Evolutionary conservation across 2,329 filamentous ascomycete species (phyloP), one percentile per base, ranked within the genome.

Genomic region (Claviceps fusiformis): DNA sequence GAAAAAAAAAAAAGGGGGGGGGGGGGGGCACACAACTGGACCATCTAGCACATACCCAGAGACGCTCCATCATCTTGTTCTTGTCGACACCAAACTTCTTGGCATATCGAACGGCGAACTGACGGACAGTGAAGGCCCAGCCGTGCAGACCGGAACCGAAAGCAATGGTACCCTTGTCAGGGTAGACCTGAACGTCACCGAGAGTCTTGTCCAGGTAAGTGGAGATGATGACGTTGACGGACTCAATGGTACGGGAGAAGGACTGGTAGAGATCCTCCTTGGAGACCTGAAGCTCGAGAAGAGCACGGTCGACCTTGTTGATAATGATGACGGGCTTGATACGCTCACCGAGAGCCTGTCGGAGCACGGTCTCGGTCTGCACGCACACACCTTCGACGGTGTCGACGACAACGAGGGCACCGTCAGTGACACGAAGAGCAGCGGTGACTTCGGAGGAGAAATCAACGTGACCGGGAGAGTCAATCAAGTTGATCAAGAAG

Each of bases 61-160:
- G 89, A 86, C 93, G 90, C 81, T 96, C 89, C 88, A 97, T 95
- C 93, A 98, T 96, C 89, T 97, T 97, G 80, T 85, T 87, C 76
- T 91, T 91, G 85, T 98, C 92, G 68, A 98, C 93, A 87, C 93
- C 93, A 70, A 98, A 98, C 80, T 98, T 98, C 90, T 97, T 97
- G 77, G 92, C 87, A 75, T 98, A 98, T 69, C 86, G 85, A 71
- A 83, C 75, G 67, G 93, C 93, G 76, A 98, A 98, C 77, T 98
- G 93, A 71, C 93, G 89, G 79, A 97, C 79, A 69, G 93, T 98
- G 86, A 98, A 98, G 70, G 90, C 92, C 93, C 93, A 98, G 76
- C 93, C 93, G 82, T 98, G 93, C 62, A 97, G 91, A 87, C 92
- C 93, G 75, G 93, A 97, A 78, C 91, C 93, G 81, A 98, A 98